A percentile compares a stretch with the other conserved stretches of the same genome.
phyloP scores from a whole-genome alignment of 768 basidiomycete species.

The Hortiboletus campestris region DNA sequence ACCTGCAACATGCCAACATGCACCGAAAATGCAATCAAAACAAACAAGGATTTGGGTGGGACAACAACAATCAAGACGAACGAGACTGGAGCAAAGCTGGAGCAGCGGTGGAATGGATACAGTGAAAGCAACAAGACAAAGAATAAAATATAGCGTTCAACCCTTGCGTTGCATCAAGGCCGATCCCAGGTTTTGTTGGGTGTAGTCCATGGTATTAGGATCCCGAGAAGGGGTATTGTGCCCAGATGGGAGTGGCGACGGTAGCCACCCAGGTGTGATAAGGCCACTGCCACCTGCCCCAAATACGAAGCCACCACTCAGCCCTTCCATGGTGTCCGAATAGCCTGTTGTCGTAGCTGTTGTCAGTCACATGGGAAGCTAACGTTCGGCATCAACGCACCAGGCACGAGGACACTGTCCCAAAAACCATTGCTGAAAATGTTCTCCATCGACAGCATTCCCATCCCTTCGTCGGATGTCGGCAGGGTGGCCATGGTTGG shows the following conservation, averaged over 20 bases:
- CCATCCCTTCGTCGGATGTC: slow-evolving; percentile 38
- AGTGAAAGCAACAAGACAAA: slow-evolving; percentile 4
- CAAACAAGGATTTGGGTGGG: neutral
- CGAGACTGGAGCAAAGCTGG: neutral
- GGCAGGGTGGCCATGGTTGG: slow-evolving; percentile 74
- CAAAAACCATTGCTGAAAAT: slow-evolving; percentile 79
- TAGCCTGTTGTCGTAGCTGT: slow-evolving; percentile 51
- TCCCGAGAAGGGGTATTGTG: slow-evolving; percentile 39
- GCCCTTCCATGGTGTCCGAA: slow-evolving; percentile 73
- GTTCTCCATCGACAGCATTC: slow-evolving; percentile 75
- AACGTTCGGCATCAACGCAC: slow-evolving; percentile 40
- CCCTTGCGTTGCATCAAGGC: slow-evolving; percentile 27
- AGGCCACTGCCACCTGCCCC: slow-evolving; percentile 81
- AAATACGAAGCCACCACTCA: slow-evolving; percentile 84
- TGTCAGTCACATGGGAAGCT: neutral
- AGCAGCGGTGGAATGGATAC: slow-evolving; percentile 1
- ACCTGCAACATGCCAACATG: slow-evolving; percentile 1
- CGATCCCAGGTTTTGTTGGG: slow-evolving; percentile 25
- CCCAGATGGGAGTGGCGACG: slow-evolving; percentile 61
- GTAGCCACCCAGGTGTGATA: slow-evolving; percentile 69
- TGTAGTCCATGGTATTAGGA: slow-evolving; percentile 25
- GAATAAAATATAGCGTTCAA: slow-evolving; percentile 8
- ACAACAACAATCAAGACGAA: slow-evolving; percentile 6
- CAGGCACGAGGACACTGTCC: slow-evolving; percentile 86
- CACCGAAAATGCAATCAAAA: slow-evolving; percentile 15